A percentile compares a stretch with the other conserved stretches of the same genome.
Evolutionary conservation across 2,329 filamentous ascomycete species (phyloP).

Genomic region (Colletotrichum chlorophyti): DNA sequence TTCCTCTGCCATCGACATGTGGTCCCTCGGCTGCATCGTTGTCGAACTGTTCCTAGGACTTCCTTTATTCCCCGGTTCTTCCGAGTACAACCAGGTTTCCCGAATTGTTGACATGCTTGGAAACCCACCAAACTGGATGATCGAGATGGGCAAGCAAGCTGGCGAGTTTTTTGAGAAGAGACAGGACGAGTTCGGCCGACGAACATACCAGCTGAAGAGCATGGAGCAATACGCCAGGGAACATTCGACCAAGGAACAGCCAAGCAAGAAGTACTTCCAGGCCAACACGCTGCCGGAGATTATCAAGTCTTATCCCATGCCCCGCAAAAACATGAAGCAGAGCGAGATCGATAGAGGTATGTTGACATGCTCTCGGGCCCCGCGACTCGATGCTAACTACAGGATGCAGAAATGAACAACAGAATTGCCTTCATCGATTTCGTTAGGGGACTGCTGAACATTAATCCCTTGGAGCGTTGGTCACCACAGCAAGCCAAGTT

Average conservation of each 20-base stretch:
- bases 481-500: constrained; percentile 96
- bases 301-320: constrained; percentile 97
- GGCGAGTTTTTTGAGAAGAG: constrained; percentile 96
- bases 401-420: constrained; percentile 93
- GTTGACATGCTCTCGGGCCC: not conserved
- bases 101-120: constrained; percentile 98
- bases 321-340: constrained; percentile 98
- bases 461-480: constrained; percentile 96
- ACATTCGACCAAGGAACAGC: constrained; percentile 95
- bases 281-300: constrained; percentile 94
- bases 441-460: constrained; percentile 88
- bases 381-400: constrained; percentile 29
- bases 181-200: constrained; percentile 88
- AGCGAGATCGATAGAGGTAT: constrained; percentile 94
- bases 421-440: constrained; percentile 98
- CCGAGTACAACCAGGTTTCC: constrained; percentile 98
- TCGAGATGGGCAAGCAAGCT: constrained; percentile 98
- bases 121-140: constrained; percentile 97
- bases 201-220: constrained; percentile 90
- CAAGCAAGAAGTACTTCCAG: constrained; percentile 99
- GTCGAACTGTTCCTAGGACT: constrained; percentile 96
- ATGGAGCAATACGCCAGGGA: constrained; percentile 98
- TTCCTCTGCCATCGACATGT: constrained; percentile 99
- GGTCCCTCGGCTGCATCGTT: constrained; percentile 97
- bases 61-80: constrained; percentile 94